Conservation (phyloP, 2,329 filamentous ascomycete genomes). For the Penicillium sp. region DNA sequence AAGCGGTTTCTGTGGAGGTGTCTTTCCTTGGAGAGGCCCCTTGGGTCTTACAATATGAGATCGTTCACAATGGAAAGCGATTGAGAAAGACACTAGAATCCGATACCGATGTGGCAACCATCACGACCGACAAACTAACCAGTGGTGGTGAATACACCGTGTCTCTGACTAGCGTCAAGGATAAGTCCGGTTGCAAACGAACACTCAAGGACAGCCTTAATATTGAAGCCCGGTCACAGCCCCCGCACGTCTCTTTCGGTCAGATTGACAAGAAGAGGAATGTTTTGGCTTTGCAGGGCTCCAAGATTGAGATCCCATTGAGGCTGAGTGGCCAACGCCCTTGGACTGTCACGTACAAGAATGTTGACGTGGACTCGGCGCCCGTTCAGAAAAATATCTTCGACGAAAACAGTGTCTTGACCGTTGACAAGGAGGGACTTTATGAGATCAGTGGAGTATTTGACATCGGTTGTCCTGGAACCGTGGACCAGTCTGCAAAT, state of each 20-base stretch:
- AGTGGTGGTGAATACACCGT: constrained; percentile 86
- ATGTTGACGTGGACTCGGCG: constrained; percentile 48
- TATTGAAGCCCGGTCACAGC: constrained; percentile 78
- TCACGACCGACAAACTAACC: constrained; percentile 64
- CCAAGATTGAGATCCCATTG: constrained; percentile 65
- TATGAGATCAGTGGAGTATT: constrained; percentile 72
- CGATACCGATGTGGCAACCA: constrained; percentile 54
- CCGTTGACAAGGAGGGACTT: constrained; percentile 58
- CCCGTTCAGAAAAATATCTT: constrained; percentile 43
- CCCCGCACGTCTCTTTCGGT: constrained; percentile 78
- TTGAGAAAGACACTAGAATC: constrained; percentile 61
- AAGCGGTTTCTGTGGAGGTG: constrained; percentile 66
- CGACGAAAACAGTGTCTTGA: constrained; percentile 60
- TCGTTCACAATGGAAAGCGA: constrained; percentile 80
- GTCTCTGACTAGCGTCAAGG: constrained; percentile 74
- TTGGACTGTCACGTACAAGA: constrained; percentile 71
- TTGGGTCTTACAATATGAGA: constrained; percentile 83
- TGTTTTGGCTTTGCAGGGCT: constrained; percentile 67
- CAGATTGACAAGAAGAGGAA: constrained; percentile 69
- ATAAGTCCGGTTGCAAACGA: constrained; percentile 76
- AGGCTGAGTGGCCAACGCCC: constrained; percentile 76
- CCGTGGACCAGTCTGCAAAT: constrained; percentile 63
- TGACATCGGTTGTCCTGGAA: constrained; percentile 73
- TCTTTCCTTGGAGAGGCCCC: constrained; percentile 71
- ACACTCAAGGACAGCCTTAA: constrained; percentile 75